Conservation (phyloP, 2,329 filamentous ascomycete species). For the Cercospora beticola region DNA sequence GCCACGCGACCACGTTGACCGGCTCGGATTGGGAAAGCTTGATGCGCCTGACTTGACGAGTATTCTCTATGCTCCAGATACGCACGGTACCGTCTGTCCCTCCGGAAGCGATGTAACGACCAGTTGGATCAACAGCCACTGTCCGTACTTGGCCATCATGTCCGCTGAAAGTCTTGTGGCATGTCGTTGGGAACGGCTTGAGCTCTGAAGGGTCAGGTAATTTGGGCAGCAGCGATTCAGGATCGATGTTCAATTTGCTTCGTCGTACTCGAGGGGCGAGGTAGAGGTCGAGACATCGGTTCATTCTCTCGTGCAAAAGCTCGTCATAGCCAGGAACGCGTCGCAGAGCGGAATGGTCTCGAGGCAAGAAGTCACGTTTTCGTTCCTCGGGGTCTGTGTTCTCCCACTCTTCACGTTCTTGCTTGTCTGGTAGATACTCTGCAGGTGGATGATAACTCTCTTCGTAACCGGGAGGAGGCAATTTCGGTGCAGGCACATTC, state of each 20-base stretch:
- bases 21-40: conserved; percentile 74
- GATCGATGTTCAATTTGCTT: conserved; percentile 95
- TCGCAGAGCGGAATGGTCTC: conserved; percentile 77
- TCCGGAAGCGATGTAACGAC: conserved; percentile 83
- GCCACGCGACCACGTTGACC: conserved; percentile 85
- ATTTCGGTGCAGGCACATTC: conserved; percentile 88
- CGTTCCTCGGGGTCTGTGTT: conserved; percentile 84
- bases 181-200: conserved; percentile 89
- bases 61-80: conserved; percentile 84
- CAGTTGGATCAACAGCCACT: conserved; percentile 79
- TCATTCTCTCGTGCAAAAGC: conserved; percentile 94
- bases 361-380: conserved; percentile 83
- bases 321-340: conserved; percentile 88
- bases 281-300: conserved; percentile 92
- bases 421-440: conserved; percentile 85
- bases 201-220: conserved; percentile 90
- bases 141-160: conserved; percentile 86
- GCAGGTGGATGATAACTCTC: conserved; percentile 94
- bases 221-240: conserved; percentile 86
- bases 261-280: conserved; percentile 87
- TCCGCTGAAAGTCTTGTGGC: conserved; percentile 80
- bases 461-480: conserved; percentile 89
- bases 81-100: conserved; percentile 92
- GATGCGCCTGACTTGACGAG: conserved; percentile 82
- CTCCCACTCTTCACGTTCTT: conserved; percentile 84